phyloP scores from a whole-genome alignment of 2,329 filamentous ascomycete species.

The Neospermospora avenae region DNA sequence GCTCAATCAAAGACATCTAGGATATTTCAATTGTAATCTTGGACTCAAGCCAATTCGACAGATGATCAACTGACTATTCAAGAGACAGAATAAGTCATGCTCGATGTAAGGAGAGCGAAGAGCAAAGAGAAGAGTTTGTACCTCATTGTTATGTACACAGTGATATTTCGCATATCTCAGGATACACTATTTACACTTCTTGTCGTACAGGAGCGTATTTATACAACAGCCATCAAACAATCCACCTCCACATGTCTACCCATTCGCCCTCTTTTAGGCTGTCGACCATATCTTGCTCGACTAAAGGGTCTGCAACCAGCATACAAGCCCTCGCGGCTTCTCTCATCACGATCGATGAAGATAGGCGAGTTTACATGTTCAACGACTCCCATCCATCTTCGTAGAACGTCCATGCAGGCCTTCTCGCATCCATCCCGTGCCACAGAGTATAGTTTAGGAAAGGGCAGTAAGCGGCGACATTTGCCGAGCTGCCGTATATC shows the following conservation, averaged over 20 bases:
- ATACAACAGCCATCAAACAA: neutral
- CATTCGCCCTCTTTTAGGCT: slow-evolving; percentile 21
- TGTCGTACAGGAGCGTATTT: slow-evolving; percentile 5
- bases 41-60: no score
- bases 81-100: no score
- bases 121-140: neutral
- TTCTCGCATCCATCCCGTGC: slow-evolving; percentile 12
- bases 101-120: no score
- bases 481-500: slow-evolving; percentile 16
- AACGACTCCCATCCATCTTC: slow-evolving; percentile 11
- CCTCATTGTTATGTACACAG: neutral
- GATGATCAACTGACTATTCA: no score
- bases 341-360: slow-evolving; percentile 45
- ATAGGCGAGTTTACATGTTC: slow-evolving; percentile 45
- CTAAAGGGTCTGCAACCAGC: slow-evolving; percentile 47
- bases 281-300: slow-evolving; percentile 19
- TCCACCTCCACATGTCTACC: slow-evolving; percentile 22
- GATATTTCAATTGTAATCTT: no score
- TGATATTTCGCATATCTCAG: neutral
- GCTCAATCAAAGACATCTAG: no score
- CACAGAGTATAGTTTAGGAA: slow-evolving; percentile 4
- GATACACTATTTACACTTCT: slow-evolving; percentile 12
- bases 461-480: neutral
- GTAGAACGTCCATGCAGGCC: slow-evolving; percentile 14
- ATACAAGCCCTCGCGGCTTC: slow-evolving; percentile 53